Percentiles rank a stretch among this genome's conserved stretches.
Conservation (phyloP, 768 basidiomycete genomes). For the Exsudoporus frostii region DNA sequence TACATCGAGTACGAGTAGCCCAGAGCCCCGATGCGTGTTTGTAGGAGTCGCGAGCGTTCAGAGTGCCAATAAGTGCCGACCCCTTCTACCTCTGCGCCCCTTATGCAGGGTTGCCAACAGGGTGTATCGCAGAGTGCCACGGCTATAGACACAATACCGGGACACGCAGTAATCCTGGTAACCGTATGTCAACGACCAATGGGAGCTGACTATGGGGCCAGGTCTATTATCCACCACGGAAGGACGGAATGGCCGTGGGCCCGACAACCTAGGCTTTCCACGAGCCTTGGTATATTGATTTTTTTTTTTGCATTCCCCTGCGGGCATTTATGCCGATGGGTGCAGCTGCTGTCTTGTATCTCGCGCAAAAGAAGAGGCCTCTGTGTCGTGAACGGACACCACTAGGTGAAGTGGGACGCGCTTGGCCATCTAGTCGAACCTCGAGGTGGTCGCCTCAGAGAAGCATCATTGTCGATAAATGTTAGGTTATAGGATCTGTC, state of each 20-base stretch:
- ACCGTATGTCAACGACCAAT: background rate
- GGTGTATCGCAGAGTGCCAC: conserved; percentile 1
- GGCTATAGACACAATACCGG: background rate
- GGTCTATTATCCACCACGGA: no score
- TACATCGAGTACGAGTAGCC: background rate
- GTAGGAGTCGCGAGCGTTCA: background rate
- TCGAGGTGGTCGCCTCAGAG: background rate
- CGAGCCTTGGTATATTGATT: background rate
- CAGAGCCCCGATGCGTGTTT: no score
- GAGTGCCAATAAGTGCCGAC: background rate
- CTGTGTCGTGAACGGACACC: background rate
- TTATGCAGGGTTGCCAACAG: background rate
- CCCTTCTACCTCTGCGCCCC: background rate
- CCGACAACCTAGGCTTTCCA: no score
- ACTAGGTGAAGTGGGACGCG: background rate
- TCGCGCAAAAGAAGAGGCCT: no score
- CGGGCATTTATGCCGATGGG: background rate
- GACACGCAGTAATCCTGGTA: background rate
- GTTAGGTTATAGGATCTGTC: no score
- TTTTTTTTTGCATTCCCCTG: background rate
- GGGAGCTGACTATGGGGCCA: background rate
- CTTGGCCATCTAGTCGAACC: background rate
- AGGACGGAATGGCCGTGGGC: no score
- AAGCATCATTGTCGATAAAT: background rate
- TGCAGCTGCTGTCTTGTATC: background rate